Conservation (phyloP, 768 basidiomycete species). For the Kwoniella mangroviensis region DNA sequence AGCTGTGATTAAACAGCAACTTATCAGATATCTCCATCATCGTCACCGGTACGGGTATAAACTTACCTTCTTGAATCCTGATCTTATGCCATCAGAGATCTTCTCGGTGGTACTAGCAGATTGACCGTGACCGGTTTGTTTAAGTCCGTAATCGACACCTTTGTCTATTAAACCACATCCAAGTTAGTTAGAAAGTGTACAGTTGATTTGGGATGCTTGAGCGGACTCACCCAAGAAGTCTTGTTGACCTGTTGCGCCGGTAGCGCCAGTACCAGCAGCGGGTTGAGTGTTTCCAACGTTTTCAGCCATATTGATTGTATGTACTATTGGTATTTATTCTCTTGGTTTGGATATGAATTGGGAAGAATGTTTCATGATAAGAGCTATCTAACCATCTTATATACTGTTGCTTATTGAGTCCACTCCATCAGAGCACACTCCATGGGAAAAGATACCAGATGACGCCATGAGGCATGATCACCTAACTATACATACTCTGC, state of each 20-base stretch:
- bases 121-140: slow-evolving; percentile 31
- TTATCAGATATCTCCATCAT: too few relatives aligned
- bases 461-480: slow-evolving; percentile 8
- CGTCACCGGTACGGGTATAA: background rate
- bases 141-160: slow-evolving; percentile 30
- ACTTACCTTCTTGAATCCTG: slow-evolving; percentile 40
- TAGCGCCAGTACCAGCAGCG: background rate
- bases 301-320: slow-evolving; percentile 20
- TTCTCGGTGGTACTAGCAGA: slow-evolving; percentile 37
- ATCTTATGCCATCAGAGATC: slow-evolving; percentile 44
- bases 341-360: background rate
- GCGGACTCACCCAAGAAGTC: slow-evolving; percentile 29
- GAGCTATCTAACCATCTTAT: too few relatives aligned
- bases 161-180: slow-evolving; percentile 16
- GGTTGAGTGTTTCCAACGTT: slow-evolving; percentile 9
- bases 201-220: background rate
- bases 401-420: background rate
- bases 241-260: slow-evolving; percentile 22
- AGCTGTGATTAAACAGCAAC: slow-evolving; percentile 9
- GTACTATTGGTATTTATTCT: background rate
- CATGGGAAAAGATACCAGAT: background rate
- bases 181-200: background rate
- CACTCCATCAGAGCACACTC: background rate
- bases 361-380: too few relatives aligned
- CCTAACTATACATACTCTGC: too few relatives aligned